These are phyloP conservation scores for Chlamydomonas asymmetrica DNA, from an alignment of 139 green algal species.

Conservation along the genomic window DNA sequence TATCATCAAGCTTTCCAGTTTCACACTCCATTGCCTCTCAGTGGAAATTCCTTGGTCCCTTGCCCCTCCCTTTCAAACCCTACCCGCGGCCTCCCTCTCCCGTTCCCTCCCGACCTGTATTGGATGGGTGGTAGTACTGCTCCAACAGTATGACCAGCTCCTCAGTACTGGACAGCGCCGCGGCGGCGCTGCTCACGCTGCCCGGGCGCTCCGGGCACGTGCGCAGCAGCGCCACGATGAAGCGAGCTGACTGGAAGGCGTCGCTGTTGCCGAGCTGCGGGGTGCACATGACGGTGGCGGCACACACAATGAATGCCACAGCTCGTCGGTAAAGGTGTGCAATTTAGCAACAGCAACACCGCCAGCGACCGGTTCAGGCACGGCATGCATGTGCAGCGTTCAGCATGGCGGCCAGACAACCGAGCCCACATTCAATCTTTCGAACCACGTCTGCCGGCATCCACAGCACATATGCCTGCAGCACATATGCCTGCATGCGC, in stretches of 20 bases:
- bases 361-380: too few species aligned
- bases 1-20: too few species aligned
- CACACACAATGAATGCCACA: too few species aligned
- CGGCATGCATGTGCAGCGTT: too few species aligned
- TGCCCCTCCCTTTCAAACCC: too few species aligned
- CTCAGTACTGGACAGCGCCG: conserved; percentile 14
- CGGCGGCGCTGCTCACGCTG: conserved; percentile 15
- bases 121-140: conserved; percentile 88
- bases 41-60: too few species aligned
- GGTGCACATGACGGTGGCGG: too few species aligned
- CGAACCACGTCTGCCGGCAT: background rate
- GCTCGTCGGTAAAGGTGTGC: too few species aligned
- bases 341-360: too few species aligned
- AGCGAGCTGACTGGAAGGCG: conserved; percentile 4
- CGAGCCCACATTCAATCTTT: too few species aligned
- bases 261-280: conserved; percentile 20
- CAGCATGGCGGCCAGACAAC: too few species aligned
- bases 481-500: background rate
- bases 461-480: conserved; percentile 41
- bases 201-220: background rate
- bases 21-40: too few species aligned
- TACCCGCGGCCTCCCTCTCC: background rate
- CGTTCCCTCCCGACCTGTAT: conserved; percentile 50
- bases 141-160: conserved; percentile 67
- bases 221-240: conserved; percentile 29